Percentiles rank a stretch among this genome's conserved stretches.
Evolutionary conservation across 257 asterid genomes (phyloP).

Genomic region (Nicotiana benthamiana): DNA sequence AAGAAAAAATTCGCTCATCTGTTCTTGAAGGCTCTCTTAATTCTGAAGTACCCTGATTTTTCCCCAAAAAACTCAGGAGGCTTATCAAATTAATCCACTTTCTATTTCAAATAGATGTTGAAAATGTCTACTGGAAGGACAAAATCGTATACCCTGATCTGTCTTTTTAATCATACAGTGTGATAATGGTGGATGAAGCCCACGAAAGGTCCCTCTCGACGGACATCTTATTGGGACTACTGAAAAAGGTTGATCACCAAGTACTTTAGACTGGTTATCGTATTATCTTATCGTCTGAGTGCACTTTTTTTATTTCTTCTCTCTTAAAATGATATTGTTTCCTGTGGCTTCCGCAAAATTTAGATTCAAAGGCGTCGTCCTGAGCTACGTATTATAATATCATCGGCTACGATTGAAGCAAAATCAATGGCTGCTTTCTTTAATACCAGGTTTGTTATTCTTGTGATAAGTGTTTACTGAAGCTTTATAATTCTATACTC

Average conservation of each 20-base stretch:
- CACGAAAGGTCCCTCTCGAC: constrained; percentile 95
- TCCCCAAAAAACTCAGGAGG: not conserved
- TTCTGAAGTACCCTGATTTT: not conserved
- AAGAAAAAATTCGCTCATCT: not conserved
- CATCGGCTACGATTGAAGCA: constrained; percentile 98
- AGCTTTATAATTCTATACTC: not conserved
- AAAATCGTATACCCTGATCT: not conserved
- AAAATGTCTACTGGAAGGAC: not conserved
- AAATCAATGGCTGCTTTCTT: constrained; percentile 83
- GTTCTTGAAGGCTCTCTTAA: not conserved
- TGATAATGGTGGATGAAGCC: constrained; percentile 98
- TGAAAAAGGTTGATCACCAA: constrained; percentile 62
- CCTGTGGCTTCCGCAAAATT: not conserved
- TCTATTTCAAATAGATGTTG: not conserved
- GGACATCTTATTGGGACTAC: constrained; percentile 85
- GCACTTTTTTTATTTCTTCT: not conserved
- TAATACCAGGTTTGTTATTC: constrained; percentile 45
- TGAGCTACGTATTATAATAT: constrained; percentile 78
- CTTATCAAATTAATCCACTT: not conserved
- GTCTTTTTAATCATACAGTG: constrained; percentile 35
- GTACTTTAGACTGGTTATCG: not conserved
- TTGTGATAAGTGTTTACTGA: not conserved
- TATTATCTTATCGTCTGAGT: not conserved
- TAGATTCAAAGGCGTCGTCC: constrained; percentile 87
- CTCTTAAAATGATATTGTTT: not conserved